Evolutionary conservation across 1,284 basidiomycete species (phyloP), one percentile per base, ranked within the genome.

Genomic region (Sphagnurus paluster): DNA sequence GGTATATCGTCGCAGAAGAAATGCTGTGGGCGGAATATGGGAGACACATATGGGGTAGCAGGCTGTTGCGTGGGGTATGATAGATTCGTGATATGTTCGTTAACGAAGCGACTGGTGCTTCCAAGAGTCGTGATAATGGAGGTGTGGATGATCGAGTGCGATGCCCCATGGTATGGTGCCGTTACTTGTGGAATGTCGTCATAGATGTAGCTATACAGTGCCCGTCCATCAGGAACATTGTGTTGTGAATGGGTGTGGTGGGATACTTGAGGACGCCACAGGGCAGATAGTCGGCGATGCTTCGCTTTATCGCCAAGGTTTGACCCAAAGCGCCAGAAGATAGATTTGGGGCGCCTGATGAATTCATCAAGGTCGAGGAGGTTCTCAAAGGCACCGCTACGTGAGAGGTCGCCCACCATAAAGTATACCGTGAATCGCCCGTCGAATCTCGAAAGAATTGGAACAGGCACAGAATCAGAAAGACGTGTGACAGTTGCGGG

Each of bases 1-100:
- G 51, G 48, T 21, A 53, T 49, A 25, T 53, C 51, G 20, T 53
- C 48, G 41, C 48, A 44, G 48, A 49, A 52, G 25, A 52, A 46
- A 21, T 42, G 44, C 6, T 52, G 51, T 16, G 51, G 51, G 25
- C 51, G 51, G 21, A 52, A 52, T 30, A 52, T 43, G 10, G 44
- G 48, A 8, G 48, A 49, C 19, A 23, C 14, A 8, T 36, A 30
- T 25, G 42, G 39, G 19, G 36, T n/a, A 23, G 37, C 26, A 9
- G 36, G n/a, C 10, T 24, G 38, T 17, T n/a, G 23, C 10, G 7
- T 20, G 14, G 51, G 51, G 44, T 53, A 53, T 44, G 50, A 28
- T 2, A 53, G 17, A 10, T 30, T 33, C 30, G 38, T 53, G 41
- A 53, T 42, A 9, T 44, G 42, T 21, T 46, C 42, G 16, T 44